Conservation (phyloP, 208 protist species). For the Tritrichomonas foetus region DNA sequence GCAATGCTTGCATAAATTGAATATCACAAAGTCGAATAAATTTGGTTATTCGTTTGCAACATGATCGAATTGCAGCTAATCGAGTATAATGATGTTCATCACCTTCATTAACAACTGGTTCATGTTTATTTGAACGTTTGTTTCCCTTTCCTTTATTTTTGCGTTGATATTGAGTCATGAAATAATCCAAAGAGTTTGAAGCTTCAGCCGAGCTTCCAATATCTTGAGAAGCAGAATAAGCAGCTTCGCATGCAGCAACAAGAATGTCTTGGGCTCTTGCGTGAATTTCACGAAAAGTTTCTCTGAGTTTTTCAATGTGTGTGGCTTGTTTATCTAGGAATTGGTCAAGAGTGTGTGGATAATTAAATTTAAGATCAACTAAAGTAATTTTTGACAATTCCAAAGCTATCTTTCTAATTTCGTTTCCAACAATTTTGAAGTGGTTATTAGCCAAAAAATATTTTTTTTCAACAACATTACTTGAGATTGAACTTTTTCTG, state of each 20-base stretch:
- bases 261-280: not conserved
- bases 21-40: not conserved
- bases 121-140: not conserved
- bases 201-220: not conserved
- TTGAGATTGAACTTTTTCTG: not conserved
- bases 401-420: not conserved
- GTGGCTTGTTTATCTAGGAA: not conserved
- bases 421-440: slow-evolving; percentile 3
- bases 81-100: slow-evolving; percentile 21
- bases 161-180: not conserved
- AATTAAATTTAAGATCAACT: not conserved
- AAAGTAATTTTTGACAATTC: not conserved
- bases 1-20: slow-evolving; percentile 20
- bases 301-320: not conserved
- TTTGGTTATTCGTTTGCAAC: not conserved
- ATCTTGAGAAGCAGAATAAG: slow-evolving; percentile 2
- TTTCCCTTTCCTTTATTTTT: not conserved
- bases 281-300: not conserved
- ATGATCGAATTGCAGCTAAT: slow-evolving; percentile 3
- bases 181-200: not conserved
- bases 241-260: not conserved
- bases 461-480: not conserved
- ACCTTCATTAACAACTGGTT: not conserved
- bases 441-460: not conserved
- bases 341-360: slow-evolving; percentile 19